Conservation (phyloP, 1,284 basidiomycete genomes). For the Cystobasidiaceae sp. region DNA sequence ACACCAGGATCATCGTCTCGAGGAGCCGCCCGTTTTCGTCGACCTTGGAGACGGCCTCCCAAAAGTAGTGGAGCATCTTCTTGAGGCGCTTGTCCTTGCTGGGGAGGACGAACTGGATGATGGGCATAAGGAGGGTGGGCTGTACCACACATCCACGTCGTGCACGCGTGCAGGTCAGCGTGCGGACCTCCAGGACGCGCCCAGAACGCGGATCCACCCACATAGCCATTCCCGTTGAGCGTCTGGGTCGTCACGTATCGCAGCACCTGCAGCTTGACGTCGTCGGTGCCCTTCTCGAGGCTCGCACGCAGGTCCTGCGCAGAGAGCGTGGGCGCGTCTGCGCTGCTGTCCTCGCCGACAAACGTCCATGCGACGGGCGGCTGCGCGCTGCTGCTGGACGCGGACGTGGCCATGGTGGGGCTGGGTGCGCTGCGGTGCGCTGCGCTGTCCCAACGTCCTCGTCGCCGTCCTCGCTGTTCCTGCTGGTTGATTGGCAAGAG, state of each 20-base stretch:
- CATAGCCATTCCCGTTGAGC: constrained; percentile 81
- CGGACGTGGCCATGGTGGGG: too few species aligned
- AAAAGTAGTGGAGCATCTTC: constrained; percentile 90
- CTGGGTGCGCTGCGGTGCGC: too few species aligned
- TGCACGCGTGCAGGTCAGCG: not conserved
- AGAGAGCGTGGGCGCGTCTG: constrained; percentile 50
- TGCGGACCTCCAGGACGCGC: not conserved
- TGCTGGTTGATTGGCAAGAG: too few species aligned
- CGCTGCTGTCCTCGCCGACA: constrained; percentile 8
- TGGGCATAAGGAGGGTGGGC: constrained; percentile 76
- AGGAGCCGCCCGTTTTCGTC: constrained; percentile 96
- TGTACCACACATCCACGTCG: too few species aligned
- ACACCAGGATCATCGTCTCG: constrained; percentile 99
- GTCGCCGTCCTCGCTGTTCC: too few species aligned
- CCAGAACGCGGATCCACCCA: constrained; percentile 40
- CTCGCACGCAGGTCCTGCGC: constrained; percentile 75
- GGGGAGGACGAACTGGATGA: constrained; percentile 96
- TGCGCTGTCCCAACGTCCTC: too few species aligned
- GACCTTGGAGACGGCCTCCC: constrained; percentile 98
- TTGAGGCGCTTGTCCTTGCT: constrained; percentile 95
- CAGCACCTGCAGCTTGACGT: constrained; percentile 95
- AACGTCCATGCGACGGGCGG: constrained; percentile 6
- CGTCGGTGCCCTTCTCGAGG: constrained; percentile 94
- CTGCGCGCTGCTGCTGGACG: not conserved
- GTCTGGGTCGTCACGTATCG: constrained; percentile 92